Evolutionary conservation across 2,329 filamentous ascomycete genomes (phyloP).

Genomic region (Exophiala alcalophila): DNA sequence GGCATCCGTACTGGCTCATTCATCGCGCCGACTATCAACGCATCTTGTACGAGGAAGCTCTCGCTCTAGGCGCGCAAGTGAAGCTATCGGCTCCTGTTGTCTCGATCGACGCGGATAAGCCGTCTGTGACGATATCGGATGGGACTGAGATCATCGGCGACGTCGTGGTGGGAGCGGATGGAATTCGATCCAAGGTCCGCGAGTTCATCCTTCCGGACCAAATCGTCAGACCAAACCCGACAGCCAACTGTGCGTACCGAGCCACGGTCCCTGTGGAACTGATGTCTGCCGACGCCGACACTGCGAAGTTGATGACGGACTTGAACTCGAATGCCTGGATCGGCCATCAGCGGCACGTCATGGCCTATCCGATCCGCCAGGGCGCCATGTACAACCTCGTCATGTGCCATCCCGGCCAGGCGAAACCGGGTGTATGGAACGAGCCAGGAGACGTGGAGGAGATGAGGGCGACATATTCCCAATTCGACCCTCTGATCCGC

Average conservation of each 20-base stretch:
- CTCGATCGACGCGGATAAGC: neutral
- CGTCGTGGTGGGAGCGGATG: slow-evolving; percentile 29
- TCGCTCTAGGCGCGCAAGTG: slow-evolving; percentile 16
- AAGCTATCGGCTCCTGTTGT: neutral
- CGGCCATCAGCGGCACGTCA: slow-evolving; percentile 29
- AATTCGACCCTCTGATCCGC: slow-evolving; percentile 16
- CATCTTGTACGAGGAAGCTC: slow-evolving; percentile 31
- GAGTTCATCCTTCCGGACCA: slow-evolving; percentile 5
- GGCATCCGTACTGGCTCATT: slow-evolving; percentile 31
- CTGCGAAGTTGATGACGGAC: slow-evolving; percentile 3
- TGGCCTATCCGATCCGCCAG: slow-evolving; percentile 32
- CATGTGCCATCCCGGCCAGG: slow-evolving; percentile 25
- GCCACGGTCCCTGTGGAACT: slow-evolving; percentile 7
- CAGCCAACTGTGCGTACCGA: slow-evolving; percentile 13
- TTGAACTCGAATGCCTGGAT: slow-evolving; percentile 28
- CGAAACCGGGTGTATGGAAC: no score
- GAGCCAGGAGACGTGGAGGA: slow-evolving; percentile 2
- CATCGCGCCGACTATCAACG: slow-evolving; percentile 36
- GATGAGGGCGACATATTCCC: slow-evolving; percentile 5
- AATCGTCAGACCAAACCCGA: neutral
- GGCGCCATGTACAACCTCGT: slow-evolving; percentile 31
- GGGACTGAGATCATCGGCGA: slow-evolving; percentile 18
- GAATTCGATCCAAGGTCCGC: slow-evolving; percentile 21
- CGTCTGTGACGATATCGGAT: slow-evolving; percentile 17
- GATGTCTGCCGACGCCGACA: slow-evolving; percentile 8